Base-by-base conservation (phyloP, 345 rosid genomes). In the Pugionium cornutum region DNA sequence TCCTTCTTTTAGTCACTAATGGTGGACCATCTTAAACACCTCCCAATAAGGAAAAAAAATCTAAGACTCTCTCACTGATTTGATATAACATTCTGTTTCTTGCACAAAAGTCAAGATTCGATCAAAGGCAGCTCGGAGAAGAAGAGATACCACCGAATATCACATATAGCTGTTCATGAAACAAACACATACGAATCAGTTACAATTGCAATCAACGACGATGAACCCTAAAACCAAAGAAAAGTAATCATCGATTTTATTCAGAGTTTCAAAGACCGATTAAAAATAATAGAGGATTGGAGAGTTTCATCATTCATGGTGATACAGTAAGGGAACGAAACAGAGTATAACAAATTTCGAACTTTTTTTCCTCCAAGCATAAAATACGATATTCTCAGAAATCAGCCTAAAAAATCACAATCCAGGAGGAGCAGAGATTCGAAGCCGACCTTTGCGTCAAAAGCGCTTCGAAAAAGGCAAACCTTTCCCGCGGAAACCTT, bases 1-100 rank as follows among this genome's bases (percentile, higher is more conserved):
- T 64, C 1, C 59, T 47, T 60, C 62, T 53, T 73, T 36, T 66
- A 58, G 58, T 30, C 56, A 73, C 57, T 73, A 68, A 67, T 67
- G 77, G 77, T 74, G 77, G 77, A 67, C 77, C 77, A 60, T 39
- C 72, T 67, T 54, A 32, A 67, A 67, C 68, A 60, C 45, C 47
- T 39, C 73, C 71, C 67, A 67, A 59, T 59, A 52, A 10, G 44
- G 72, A 2, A 26, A 66, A 46, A 37, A 54, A 1, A 26, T 48
- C 49, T 46, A 73, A 53, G 47, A 45, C 31, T 45, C 32, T 44
- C 37, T 18, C 44, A 53, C 4, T 67, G 72, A 72, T 65, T 60
- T 67, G 73, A 73, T 53, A 26, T 53, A 53, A 67, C 63, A 67
- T 60, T 73, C 58, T 52, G 31, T 52, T 40, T 31, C 63, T 73